phyloP scores from a whole-genome alignment of 2,329 filamentous ascomycete genomes.

The Colletotrichum sidae region DNA sequence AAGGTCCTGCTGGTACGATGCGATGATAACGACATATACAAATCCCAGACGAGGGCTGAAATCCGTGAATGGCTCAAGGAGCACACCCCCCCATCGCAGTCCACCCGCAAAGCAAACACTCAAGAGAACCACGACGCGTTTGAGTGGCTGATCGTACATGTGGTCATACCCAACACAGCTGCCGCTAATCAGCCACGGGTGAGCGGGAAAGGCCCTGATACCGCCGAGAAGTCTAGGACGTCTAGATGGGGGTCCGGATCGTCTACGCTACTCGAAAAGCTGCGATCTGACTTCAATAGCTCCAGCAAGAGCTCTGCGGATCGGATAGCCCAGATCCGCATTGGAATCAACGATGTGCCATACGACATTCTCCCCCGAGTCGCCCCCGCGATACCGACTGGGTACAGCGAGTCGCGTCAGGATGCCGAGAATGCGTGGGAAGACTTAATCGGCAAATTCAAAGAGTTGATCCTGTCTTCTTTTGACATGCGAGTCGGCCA shows the following conservation, averaged over 20 bases:
- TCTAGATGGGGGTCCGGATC: constrained; percentile 84
- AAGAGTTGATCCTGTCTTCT: constrained; percentile 85
- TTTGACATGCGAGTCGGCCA: constrained; percentile 92
- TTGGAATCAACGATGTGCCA: constrained; percentile 77
- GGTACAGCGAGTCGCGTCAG: constrained; percentile 76
- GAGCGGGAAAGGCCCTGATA: constrained; percentile 64
- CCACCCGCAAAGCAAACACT: constrained; percentile 68
- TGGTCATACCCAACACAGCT: constrained; percentile 87
- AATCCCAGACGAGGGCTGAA: constrained; percentile 79
- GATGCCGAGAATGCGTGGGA: constrained; percentile 87
- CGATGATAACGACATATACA: constrained; percentile 96
- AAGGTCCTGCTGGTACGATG: constrained; percentile 91
- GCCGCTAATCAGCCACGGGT: constrained; percentile 82
- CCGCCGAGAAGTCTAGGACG: constrained; percentile 73
- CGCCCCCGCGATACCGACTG: constrained; percentile 71
- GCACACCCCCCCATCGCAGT: constrained; percentile 71
- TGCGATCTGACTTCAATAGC: constrained; percentile 90
- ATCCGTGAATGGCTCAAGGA: constrained; percentile 92
- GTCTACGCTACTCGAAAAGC: constrained; percentile 87
- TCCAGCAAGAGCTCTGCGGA: constrained; percentile 79
- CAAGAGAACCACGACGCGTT: constrained; percentile 96
- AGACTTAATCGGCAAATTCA: constrained; percentile 87
- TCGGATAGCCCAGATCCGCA: constrained; percentile 85
- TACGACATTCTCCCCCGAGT: constrained; percentile 73
- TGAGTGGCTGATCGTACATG: constrained; percentile 94